Evolutionary conservation across 768 basidiomycete species (phyloP), one percentile per base, ranked within the genome.

Genomic region (Pulveroboletus sp.): DNA sequence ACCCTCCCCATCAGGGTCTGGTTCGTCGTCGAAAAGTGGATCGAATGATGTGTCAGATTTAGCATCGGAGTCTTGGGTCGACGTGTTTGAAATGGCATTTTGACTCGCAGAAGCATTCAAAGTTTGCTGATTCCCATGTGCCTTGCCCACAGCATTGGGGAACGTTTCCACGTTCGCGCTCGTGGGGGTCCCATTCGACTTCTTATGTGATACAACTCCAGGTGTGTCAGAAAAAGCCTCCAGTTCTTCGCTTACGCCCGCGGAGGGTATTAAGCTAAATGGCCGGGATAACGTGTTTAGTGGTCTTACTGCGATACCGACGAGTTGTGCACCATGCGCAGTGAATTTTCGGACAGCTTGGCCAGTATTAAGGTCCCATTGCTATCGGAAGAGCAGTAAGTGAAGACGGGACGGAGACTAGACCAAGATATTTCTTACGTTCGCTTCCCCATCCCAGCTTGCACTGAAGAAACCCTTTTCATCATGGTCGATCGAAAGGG

Each of bases 351-450:
- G 81, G 12, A 84, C 78, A 34, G 72, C 73, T 53, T 89, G 78
- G 7, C 96, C 95, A 0, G 87, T 94, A 63, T 99, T 90, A 31
- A 99, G 78, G 70, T 98, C 95, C 95, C 96, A 98, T 82, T 97
- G 90, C 95, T 98, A 59, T 43, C 6, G 49, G 6, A 26, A 45
- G 38, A 11, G 27, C 49, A 27, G 34, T 49, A 31, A 51, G 57
- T 46, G 52, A 45, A 32, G 37, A 49, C 39, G 3, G 5, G 27
- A 49, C 22, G 9, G 19, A 47, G 13, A 29, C 32, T 37, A 47
- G 46, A n/a, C 31, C 5, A 39, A 45, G 17, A 32, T 20, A 26
- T 48, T 43, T 76, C 89, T 67, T 65, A 93, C 93, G 38, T 83
- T 75, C 13, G 90, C 86, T 57, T 88, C 82, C 11, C 92, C 89